Evolutionary conservation across 2,329 filamentous ascomycete genomes (phyloP), one percentile per base, ranked within the genome.

Genomic region (Colletotrichum magnum): DNA sequence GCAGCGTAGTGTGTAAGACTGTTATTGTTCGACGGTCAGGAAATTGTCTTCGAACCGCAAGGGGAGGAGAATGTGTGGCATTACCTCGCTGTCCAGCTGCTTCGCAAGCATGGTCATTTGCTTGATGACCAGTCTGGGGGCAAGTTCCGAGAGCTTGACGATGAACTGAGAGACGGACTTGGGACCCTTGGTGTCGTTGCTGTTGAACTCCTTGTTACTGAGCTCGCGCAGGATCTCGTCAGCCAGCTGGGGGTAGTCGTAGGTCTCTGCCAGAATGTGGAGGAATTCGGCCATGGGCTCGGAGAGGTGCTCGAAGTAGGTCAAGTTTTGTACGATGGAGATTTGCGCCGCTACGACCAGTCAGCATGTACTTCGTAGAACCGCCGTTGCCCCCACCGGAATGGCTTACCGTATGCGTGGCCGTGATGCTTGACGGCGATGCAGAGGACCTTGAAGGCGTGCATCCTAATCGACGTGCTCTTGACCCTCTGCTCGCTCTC

Each of bases 241-340:
- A 5, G 94, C 92, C 9, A 99, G 87, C 77, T 99, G 96, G 16
- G 95, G 93, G 78, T 98, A 97, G 81, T 99, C 96, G 82, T 98
- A 99, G 83, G 98, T 95, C 78, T 98, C 95, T 1, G 95, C 92
- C 28, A 99, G 86, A 76, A 98, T 99, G 75, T 98, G 94, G 5
- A 99, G 84, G 75, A 99, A 97, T 79, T 99, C 97, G 39, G 96
- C 96, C 96, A 99, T 99, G 1, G 96, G 96, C 77, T 99, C 96
- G 0, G 96, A 95, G n/a, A 99, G 84, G 80, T 99, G 96, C 81
- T 99, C 96, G 76, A 98, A 99, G 79, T 99, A 99, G 5, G 96
- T 97, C 73, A 99, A 83, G 77, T 96, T 98, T 80, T 99, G 96
- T 63, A 98, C 95, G 76, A 99, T 97, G 53, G 95, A 97, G 56